These are phyloP conservation scores for Panicum virgatum DNA, from an alignment of 202 grass and related monocot species.

Conservation along the genomic window DNA sequence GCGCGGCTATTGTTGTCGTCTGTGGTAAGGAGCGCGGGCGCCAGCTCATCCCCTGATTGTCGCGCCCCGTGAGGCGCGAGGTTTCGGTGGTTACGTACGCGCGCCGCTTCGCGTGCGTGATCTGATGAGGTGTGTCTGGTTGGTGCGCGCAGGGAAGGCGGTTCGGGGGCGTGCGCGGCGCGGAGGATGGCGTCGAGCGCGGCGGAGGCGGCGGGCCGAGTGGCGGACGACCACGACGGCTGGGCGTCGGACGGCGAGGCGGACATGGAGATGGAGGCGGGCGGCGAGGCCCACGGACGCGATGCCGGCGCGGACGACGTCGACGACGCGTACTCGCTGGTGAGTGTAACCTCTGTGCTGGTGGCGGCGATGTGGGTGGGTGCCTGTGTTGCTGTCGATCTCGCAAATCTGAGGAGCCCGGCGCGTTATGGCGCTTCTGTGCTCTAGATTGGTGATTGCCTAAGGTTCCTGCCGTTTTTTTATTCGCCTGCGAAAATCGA, in stretches of 20 bases:
- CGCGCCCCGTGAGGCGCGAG: not conserved
- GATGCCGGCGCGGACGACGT: slow-evolving; percentile 35
- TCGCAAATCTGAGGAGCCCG: slow-evolving; percentile 21
- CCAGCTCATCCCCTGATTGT: not conserved
- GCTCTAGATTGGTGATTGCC: not conserved
- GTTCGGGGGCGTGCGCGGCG: too few relatives aligned
- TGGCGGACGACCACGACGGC: slow-evolving; percentile 14
- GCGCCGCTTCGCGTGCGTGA: too few relatives aligned
- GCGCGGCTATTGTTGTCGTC: not conserved
- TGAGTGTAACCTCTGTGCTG: slow-evolving; percentile 14
- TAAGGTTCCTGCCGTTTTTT: not conserved
- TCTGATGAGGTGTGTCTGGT: too few relatives aligned
- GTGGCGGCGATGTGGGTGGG: not conserved
- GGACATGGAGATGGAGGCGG: slow-evolving; percentile 35
- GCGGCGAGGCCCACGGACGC: slow-evolving; percentile 30
- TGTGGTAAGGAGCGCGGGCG: not conserved
- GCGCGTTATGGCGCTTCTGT: too few relatives aligned
- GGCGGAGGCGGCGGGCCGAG: slow-evolving; percentile 3
- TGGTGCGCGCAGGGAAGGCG: too few relatives aligned
- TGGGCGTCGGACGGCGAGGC: slow-evolving; percentile 44
- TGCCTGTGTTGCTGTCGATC: not conserved
- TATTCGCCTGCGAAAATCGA: not conserved
- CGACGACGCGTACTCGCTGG: slow-evolving; percentile 69
- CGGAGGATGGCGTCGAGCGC: too few relatives aligned
- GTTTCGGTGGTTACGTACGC: too few relatives aligned